phyloP scores from a whole-genome alignment of 805 yeast genomes.

The Candida gorgasii region DNA sequence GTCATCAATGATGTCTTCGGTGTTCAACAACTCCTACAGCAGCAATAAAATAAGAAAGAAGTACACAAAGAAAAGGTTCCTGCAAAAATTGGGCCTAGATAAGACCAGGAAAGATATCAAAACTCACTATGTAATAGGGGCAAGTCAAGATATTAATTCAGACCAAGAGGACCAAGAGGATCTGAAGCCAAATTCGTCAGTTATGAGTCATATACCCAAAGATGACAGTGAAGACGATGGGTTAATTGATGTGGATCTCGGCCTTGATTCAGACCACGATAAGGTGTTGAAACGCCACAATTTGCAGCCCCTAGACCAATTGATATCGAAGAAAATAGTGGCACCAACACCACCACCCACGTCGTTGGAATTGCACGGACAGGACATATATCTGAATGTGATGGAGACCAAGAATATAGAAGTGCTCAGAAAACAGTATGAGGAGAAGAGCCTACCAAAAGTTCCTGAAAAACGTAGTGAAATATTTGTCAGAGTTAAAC shows the following conservation, averaged over 20 bases:
- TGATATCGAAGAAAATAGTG: not conserved
- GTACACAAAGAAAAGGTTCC: too few species aligned
- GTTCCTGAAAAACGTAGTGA: conserved; percentile 13
- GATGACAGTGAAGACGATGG: conserved; percentile 7
- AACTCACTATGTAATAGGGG: not conserved
- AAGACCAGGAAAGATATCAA: not conserved
- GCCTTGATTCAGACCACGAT: conserved; percentile 4
- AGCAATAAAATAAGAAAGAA: too few species aligned
- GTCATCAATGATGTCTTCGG: too few species aligned
- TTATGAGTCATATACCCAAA: conserved; percentile 7
- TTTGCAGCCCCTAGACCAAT: not conserved
- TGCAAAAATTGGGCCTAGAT: too few species aligned
- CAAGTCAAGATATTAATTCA: not conserved
- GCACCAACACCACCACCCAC: not conserved
- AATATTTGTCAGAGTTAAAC: conserved; percentile 27
- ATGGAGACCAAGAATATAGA: conserved; percentile 8
- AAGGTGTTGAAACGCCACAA: not conserved
- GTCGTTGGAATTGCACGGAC: too few species aligned
- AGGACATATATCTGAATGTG: too few species aligned
- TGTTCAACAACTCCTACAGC: too few species aligned
- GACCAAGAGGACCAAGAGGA: too few species aligned
- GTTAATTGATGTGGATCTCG: conserved; percentile 8
- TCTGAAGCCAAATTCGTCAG: not conserved
- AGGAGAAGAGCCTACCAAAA: conserved; percentile 19
- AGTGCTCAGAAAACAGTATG: conserved; percentile 18